phyloP scores from a whole-genome alignment of 176 grass and related monocot species.

The Carex littledalei region DNA sequence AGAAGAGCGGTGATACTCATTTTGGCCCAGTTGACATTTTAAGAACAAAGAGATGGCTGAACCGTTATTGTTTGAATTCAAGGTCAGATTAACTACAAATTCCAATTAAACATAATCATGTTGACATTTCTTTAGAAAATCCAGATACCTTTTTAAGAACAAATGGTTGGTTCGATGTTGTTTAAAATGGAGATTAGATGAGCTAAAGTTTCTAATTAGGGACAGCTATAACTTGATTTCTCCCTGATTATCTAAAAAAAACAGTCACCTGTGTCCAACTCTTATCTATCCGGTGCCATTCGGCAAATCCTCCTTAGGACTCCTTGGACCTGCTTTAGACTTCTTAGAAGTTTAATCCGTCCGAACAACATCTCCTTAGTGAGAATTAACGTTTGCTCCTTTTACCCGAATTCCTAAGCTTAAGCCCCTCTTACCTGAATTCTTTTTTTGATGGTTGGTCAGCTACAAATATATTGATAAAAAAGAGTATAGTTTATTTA shows the following conservation, averaged over 20 bases:
- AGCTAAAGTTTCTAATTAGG: neutral
- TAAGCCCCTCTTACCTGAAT: too few species aligned
- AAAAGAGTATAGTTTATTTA: too few species aligned
- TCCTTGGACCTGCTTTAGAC: too few species aligned
- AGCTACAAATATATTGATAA: too few species aligned
- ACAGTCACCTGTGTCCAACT: neutral
- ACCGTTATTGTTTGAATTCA: too few species aligned
- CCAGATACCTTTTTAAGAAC: neutral
- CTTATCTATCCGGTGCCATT: neutral
- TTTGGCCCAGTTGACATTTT: neutral
- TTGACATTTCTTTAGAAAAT: neutral
- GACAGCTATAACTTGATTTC: neutral
- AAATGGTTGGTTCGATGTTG: neutral
- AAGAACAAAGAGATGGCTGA: neutral
- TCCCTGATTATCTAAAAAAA: neutral
- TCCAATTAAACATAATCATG: neutral
- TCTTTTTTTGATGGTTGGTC: too few species aligned
- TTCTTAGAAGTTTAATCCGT: too few species aligned
- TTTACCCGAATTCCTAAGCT: too few species aligned
- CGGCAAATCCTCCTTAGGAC: too few species aligned
- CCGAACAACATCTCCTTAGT: too few species aligned
- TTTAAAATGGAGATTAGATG: neutral
- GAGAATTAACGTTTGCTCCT: too few species aligned
- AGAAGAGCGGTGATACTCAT: neutral
- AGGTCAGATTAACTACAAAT: too few species aligned